These are phyloP conservation scores for Trypanosoma avium DNA, from an alignment of 208 protist genomes.

Conservation along the genomic window DNA sequence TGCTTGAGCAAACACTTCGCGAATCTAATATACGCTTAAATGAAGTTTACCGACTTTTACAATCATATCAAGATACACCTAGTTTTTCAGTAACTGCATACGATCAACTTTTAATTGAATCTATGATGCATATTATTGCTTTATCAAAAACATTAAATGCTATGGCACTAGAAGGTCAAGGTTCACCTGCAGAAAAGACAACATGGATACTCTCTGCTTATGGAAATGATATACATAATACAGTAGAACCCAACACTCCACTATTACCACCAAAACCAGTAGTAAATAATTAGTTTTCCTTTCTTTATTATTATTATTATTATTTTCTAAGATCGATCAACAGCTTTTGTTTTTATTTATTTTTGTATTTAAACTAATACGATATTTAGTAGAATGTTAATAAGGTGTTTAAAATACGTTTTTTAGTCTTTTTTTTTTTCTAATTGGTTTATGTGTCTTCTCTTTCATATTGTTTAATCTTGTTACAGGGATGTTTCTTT, in stretches of 20 bases:
- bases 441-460: too few relatives aligned
- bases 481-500: too few relatives aligned
- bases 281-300: too few relatives aligned
- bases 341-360: too few relatives aligned
- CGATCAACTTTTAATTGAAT: conserved; percentile 19
- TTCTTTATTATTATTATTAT: too few relatives aligned
- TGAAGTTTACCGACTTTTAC: conserved; percentile 6
- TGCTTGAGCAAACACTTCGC: conserved; percentile 1
- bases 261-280: neutral
- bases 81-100: conserved; percentile 21
- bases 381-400: too few relatives aligned
- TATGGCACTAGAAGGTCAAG: neutral
- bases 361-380: too few relatives aligned
- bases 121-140: conserved; percentile 12
- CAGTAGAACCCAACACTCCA: neutral
- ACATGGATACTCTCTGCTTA: neutral
- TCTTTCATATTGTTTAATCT: too few relatives aligned
- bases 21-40: conserved; percentile 16
- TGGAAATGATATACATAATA: neutral
- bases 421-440: too few relatives aligned
- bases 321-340: too few relatives aligned
- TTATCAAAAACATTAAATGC: conserved; percentile 19
- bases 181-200: neutral
- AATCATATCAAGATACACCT: conserved; percentile 23
- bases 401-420: too few relatives aligned